Evolutionary conservation across 495 filamentous ascomycete genomes (phyloP), one percentile per base, ranked within the genome.

Genomic region (Trichoderma virens): DNA sequence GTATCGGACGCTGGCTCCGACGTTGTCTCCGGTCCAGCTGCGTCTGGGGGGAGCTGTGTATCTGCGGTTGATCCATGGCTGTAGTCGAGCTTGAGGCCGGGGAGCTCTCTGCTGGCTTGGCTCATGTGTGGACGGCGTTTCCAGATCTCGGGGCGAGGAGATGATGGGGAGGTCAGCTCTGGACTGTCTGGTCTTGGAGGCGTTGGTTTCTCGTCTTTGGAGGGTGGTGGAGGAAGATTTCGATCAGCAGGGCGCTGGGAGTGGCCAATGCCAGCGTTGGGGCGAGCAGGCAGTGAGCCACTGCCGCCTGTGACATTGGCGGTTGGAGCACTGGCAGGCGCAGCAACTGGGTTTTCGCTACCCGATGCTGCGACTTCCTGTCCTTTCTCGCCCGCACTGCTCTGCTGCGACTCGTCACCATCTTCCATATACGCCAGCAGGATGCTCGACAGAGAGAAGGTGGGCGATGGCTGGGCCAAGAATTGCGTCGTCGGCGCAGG

Each of bases 1-100:
- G 62, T 47, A 18, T 35, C 31, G 20, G 59, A 8, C 14, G 59
- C 9, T 5, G 59, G 7, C 30, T 34, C 20, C 5, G 59, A 0
- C 18, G 18, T 47, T 54, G 45, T 6, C 45, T 5, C 27, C 9
- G 28, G 60, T 20, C n/a, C 34, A n/a, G n/a, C n/a, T 45, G 61
- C 27, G 16, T 56, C 25, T 13, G 51, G 8, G 2, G 61, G 41
- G 13, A 18, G 61, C 27, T 63, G 61, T 27, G 61, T 47, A n/a
- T 63, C 70, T 18, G 75, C 76, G 28, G 78, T 82, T 23, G 78
- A 80, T 25, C 78, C 78, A 68, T 80, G 71, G 32, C 77, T 80
- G 47, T 61, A 65, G 35, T 72, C 70, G 32, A 82, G 67, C 63
- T 75, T 79, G 62, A 82, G 78, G 43, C 76, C 75, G 1, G 77